A percentile compares a stretch with the other conserved stretches of the same genome.
Evolutionary conservation across 73 alveolate species (phyloP).

Genomic region (Blepharisma japonicum): DNA sequence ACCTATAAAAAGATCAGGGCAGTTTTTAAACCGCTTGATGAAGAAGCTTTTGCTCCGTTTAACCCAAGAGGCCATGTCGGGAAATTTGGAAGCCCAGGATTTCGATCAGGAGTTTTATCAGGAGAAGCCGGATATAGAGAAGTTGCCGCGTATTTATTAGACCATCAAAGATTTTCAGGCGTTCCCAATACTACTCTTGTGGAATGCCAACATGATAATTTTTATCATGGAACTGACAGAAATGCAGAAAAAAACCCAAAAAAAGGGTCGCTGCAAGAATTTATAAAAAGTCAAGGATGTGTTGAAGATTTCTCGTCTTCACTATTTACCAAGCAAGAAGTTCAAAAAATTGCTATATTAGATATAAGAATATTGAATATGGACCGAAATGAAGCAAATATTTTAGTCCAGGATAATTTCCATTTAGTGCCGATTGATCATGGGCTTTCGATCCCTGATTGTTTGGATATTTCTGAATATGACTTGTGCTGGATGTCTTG

Average conservation of each 20-base stretch:
- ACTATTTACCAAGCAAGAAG: constrained; percentile 79
- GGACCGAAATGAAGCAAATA: constrained; percentile 95
- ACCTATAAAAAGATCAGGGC: constrained; percentile 66
- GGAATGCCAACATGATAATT: constrained; percentile 72
- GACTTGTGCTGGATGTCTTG: constrained; percentile 95
- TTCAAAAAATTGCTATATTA: constrained; percentile 90
- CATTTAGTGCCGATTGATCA: constrained; percentile 95
- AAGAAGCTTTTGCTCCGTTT: constrained; percentile 96
- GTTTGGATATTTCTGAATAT: constrained; percentile 81
- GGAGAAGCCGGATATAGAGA: constrained; percentile 96
- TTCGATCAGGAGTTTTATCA: constrained; percentile 85
- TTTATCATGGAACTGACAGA: not conserved
- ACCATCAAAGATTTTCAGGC: constrained; percentile 66
- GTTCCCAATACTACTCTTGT: constrained; percentile 96
- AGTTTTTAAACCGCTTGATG: constrained; percentile 95
- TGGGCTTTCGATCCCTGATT: constrained; percentile 91
- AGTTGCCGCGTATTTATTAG: constrained; percentile 94
- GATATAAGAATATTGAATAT: constrained; percentile 90
- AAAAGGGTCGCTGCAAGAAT: constrained; percentile 88
- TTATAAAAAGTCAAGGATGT: constrained; percentile 73
- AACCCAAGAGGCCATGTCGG: constrained; percentile 93
- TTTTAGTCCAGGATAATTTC: constrained; percentile 71
- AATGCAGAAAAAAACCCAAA: constrained; percentile 58
- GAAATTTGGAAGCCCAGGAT: constrained; percentile 72
- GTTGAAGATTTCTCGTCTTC: constrained; percentile 84